These are phyloP conservation scores for Phytopythium montanum DNA, from an alignment of 352 stramenopile genomes.

Conservation along the genomic window DNA sequence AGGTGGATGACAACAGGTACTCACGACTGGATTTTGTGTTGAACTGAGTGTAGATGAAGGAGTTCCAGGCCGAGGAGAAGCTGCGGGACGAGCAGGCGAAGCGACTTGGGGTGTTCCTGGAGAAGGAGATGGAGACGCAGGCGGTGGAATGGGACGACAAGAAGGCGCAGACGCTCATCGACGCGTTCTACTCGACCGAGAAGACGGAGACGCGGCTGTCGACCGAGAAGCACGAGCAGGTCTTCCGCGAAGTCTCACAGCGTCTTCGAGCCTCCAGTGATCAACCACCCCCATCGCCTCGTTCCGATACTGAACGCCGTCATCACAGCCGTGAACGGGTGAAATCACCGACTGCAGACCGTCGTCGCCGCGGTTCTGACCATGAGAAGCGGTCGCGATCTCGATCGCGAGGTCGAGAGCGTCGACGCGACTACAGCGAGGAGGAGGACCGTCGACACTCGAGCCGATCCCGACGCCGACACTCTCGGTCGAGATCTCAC, in stretches of 20 bases:
- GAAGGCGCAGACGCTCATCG: constrained; percentile 20
- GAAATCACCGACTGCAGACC: not conserved
- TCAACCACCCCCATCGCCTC: not conserved
- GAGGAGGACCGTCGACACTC: constrained; percentile 11
- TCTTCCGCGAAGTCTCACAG: constrained; percentile 15
- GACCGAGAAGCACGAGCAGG: constrained; percentile 16
- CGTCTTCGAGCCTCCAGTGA: not conserved
- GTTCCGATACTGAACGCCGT: not conserved
- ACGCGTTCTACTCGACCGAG: constrained; percentile 24
- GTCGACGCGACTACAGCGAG: constrained; percentile 18
- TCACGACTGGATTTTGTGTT: not conserved
- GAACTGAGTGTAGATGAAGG: constrained; percentile 17
- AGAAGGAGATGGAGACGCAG: constrained; percentile 19
- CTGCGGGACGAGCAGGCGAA: constrained; percentile 27
- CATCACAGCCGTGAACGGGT: not conserved
- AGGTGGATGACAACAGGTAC: not conserved
- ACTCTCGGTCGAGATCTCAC: constrained; percentile 23
- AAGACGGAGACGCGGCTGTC: constrained; percentile 12
- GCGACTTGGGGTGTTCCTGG: constrained; percentile 26
- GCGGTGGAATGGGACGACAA: constrained; percentile 19
- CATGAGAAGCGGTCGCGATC: not conserved
- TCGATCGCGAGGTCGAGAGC: constrained; percentile 11
- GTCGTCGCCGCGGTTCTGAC: not conserved
- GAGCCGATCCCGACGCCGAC: constrained; percentile 17
- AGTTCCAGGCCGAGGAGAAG: constrained; percentile 29